These are phyloP conservation scores for Aureobasidium vineae DNA, from an alignment of 2,329 filamentous ascomycete genomes.

Conservation along the genomic window DNA sequence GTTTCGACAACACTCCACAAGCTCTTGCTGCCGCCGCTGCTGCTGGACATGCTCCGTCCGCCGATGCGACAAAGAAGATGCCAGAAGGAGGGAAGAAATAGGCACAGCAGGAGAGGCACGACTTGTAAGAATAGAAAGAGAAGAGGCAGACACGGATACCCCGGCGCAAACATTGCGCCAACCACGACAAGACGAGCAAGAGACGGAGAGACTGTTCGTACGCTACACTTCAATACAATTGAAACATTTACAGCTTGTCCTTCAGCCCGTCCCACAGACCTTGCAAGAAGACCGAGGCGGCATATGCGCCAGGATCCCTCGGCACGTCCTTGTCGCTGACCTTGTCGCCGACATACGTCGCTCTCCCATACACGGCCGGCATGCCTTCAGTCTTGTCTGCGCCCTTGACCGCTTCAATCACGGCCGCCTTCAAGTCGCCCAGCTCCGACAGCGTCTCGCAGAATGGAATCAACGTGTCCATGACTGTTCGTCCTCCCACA, in stretches of 20 bases:
- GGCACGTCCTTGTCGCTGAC: slow-evolving; percentile 33
- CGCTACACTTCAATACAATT: not conserved
- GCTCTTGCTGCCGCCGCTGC: slow-evolving; percentile 14
- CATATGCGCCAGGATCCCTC: slow-evolving; percentile 42
- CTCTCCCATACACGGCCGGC: slow-evolving; percentile 41
- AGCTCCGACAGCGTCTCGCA: slow-evolving; percentile 37
- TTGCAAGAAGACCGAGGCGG: slow-evolving; percentile 39
- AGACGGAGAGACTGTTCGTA: slow-evolving; percentile 1
- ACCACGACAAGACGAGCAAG: not conserved
- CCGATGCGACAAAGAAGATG: not conserved
- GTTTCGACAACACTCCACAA: slow-evolving; percentile 56
- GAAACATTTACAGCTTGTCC: slow-evolving; percentile 1
- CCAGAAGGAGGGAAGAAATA: not conserved
- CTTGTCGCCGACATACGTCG: slow-evolving; percentile 40
- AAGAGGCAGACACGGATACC: not conserved
- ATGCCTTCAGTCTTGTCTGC: slow-evolving; percentile 39
- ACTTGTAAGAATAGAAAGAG: not conserved
- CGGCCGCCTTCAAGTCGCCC: slow-evolving; percentile 34
- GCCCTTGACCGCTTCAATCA: slow-evolving; percentile 37
- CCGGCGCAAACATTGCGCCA: not conserved
- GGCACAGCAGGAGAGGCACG: not conserved
- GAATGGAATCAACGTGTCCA: slow-evolving; percentile 43
- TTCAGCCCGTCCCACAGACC: slow-evolving; percentile 35
- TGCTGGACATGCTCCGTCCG: slow-evolving; percentile 11
- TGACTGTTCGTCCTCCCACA: slow-evolving; percentile 40